Conservation (phyloP, 148 eudicot genomes). For the Vaccinium macrocarpon region DNA sequence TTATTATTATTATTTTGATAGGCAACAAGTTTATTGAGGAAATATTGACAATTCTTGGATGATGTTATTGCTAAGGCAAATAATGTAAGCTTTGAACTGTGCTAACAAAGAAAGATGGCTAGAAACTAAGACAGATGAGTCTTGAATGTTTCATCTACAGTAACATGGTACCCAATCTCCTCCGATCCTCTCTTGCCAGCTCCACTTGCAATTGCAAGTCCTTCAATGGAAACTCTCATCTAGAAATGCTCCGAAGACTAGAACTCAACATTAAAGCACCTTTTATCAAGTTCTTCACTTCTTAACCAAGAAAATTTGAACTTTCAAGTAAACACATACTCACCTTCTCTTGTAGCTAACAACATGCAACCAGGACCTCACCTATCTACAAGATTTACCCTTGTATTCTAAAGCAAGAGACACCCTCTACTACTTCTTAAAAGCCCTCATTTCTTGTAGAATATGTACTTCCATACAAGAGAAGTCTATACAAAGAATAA, state of each 20-base stretch:
- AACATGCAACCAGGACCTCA: neutral
- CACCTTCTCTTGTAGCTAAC: slow-evolving; percentile 1
- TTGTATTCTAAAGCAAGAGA: neutral
- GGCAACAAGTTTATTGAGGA: no score
- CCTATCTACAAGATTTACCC: neutral
- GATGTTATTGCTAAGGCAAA: neutral
- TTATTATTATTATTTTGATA: no score
- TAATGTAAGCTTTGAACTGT: neutral
- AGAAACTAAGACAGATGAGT: neutral
- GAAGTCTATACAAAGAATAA: neutral
- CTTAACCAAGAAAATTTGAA: neutral
- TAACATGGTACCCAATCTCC: neutral
- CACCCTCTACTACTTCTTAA: neutral
- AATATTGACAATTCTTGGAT: neutral
- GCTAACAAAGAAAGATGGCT: neutral
- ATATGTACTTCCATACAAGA: neutral
- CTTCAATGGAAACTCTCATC: neutral
- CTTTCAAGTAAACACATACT: neutral
- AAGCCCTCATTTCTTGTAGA: neutral
- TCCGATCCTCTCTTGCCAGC: neutral
- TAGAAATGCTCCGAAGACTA: neutral
- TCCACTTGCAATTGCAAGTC: neutral
- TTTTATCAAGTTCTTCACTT: neutral
- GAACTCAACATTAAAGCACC: neutral
- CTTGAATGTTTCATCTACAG: neutral